Evolutionary conservation across 2,329 filamentous ascomycete genomes (phyloP), one percentile per base, ranked within the genome.

Genomic region (Ascochyta viciae-villosae): DNA sequence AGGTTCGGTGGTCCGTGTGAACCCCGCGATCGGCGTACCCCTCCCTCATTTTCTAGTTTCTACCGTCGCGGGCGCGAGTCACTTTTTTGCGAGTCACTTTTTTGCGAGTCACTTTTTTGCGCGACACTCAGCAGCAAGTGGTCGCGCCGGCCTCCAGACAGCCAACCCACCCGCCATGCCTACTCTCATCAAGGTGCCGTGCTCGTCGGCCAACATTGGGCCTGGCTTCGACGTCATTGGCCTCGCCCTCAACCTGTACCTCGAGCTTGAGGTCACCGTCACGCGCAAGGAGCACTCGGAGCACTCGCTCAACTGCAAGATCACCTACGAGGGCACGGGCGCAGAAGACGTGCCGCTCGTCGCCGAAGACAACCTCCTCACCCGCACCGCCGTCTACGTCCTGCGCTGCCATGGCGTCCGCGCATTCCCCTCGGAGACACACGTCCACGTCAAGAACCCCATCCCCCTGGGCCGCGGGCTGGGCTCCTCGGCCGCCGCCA

Each of bases 151-250:
- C 48, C 45, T 37, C 29, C 44, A 46, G 38, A 31, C 46, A 45
- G 40, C 49, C 54, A 38, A 54, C 35, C 43, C 27, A 8, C 27
- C 5, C 58, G 60, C 43, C 37, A 76, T 73, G 71, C 57, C 71
- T 42, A 74, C 73, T 39, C 89, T 90, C 66, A 90, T 92, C 82
- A 87, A 85, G 79, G 91, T 92, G 60, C 94, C 94, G 63, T 96
- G 91, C 81, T 98, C 94, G 58, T 97, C 93, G 60, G 94, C 94
- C 80, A 98, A 98, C 82, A 97, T 98, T 74, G 94, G 83, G 66
- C 94, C 94, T 44, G 94, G 94, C 56, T 99, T 98, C 83, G 94
- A 99, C 82, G 94, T 97, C 69, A 96, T 98, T 75, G 92, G 95
- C 66, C 88, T 99, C 60, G 94, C 94, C 8, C 84, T 99, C 65